Base-by-base conservation (phyloP, 805 yeast species). In the Candida endomychidarum region DNA sequence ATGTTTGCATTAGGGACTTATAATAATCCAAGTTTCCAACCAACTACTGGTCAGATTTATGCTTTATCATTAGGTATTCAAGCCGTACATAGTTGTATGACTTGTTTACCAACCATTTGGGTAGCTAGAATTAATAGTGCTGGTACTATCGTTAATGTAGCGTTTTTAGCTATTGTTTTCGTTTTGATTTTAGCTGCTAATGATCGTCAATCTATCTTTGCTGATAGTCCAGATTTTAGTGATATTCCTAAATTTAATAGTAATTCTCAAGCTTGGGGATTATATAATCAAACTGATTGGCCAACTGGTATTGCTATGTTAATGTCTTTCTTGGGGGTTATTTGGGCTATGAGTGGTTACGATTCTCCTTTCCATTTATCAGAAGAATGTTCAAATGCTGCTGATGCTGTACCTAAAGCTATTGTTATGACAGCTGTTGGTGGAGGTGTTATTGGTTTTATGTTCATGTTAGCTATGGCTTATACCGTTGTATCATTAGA, bases 271-370 rank as follows among this genome's bases (percentile, higher is more conserved):
- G 83, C 82, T 2, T 80, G 85, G 85, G 61, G 65, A 8, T 66
- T 78, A 40, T 56, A 66, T 31, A 80, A 80, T 57, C 73, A 68
- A 46, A 78, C 86, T 8, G 83, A 78, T 14, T 81, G 75, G 70
- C 81, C 83, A n/a, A 67, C 68, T 36, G 86, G 86, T 40, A 65
- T 80, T 37, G 72, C 81, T 19, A 65, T 77, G 51, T 57, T 81
- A 41, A 67, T 77, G 70, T 66, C 78, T 4, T 78, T 78, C 58
- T 56, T 77, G 52, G 80, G 83, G n/a, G 81, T 74, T 25, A 75
- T 78, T 42, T 79, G 83, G 83, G 77, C 83, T 26, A 81, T 83
- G 86, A 74, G 83, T 32, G 88, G 87, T 17, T 83, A 80, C 53
- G 88, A 83, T 54, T 78, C 85, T 16, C 85, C 88, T 0, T 83